Evolutionary conservation across 495 filamentous ascomycete genomes (phyloP).

Genomic region (Coniosporium apollinis): DNA sequence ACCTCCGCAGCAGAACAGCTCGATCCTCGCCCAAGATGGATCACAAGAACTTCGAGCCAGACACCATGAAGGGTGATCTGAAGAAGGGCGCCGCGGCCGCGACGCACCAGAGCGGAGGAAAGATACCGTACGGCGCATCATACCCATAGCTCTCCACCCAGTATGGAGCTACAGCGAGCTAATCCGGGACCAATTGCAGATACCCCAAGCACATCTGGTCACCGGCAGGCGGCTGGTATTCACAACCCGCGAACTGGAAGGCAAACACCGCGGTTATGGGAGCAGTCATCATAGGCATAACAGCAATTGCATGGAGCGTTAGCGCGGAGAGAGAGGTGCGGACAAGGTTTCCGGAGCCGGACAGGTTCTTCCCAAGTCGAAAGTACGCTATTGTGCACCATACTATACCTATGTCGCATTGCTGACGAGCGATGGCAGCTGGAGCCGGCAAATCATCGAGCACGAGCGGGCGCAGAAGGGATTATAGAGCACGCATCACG

Average conservation of each 20-base stretch:
- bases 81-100: conserved; percentile 8
- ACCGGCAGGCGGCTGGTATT: conserved; percentile 93
- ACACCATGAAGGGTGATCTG: conserved; percentile 4
- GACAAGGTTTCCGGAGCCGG: conserved; percentile 69
- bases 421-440: conserved; percentile 37
- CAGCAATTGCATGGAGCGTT: conserved; percentile 54
- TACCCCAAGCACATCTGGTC: conserved; percentile 99
- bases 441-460: conserved; percentile 83
- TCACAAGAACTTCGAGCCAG: conserved; percentile 6
- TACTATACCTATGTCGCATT: conserved; percentile 2
- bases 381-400: conserved; percentile 43
- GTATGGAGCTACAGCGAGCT: too few species aligned
- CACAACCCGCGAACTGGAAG: conserved; percentile 88
- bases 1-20: neutral
- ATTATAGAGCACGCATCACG: neutral
- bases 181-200: conserved; percentile 35
- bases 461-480: conserved; percentile 56
- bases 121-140: conserved; percentile 56
- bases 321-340: conserved; percentile 73
- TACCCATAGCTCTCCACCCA: conserved; percentile 6
- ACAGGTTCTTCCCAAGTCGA: conserved; percentile 86
- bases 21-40: neutral
- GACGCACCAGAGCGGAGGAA: conserved; percentile 53
- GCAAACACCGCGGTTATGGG: conserved; percentile 76
- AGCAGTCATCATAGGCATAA: conserved; percentile 54